Evolutionary conservation across 768 basidiomycete genomes (phyloP).

Genomic region (Auricularia sp.): DNA sequence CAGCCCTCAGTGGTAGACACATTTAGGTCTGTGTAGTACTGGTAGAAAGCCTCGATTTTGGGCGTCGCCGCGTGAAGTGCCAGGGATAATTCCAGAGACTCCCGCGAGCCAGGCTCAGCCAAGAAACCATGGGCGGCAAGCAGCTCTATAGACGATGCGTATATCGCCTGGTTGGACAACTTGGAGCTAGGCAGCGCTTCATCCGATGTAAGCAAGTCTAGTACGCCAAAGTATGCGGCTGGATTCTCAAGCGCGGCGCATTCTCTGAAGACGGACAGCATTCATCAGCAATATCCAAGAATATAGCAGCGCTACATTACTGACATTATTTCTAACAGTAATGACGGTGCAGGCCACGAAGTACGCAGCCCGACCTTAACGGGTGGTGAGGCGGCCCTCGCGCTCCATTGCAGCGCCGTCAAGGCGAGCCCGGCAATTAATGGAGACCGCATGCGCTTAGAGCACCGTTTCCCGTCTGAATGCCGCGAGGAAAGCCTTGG

Average conservation of each 20-base stretch:
- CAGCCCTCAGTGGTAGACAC: constrained; percentile 29
- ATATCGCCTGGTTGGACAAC: constrained; percentile 38
- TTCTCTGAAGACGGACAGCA: constrained; percentile 44
- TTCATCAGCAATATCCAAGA: no score
- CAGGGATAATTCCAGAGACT: constrained; percentile 59
- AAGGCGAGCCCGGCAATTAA: background rate
- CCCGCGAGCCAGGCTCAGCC: constrained; percentile 37
- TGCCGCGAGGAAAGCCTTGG: no score
- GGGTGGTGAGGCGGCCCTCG: constrained; percentile 14
- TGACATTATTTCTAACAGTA: constrained; percentile 24
- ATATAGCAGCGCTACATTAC: constrained; percentile 5
- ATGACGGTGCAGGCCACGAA: constrained; percentile 25
- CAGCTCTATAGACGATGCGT: constrained; percentile 44
- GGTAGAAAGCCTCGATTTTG: constrained; percentile 74
- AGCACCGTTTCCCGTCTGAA: no score
- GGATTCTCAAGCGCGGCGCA: constrained; percentile 66
- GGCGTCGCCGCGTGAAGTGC: constrained; percentile 72
- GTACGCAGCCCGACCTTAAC: constrained; percentile 27
- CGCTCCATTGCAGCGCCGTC: background rate
- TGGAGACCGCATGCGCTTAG: background rate
- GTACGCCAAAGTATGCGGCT: constrained; percentile 61
- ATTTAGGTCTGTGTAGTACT: constrained; percentile 43
- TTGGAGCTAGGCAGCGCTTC: constrained; percentile 24
- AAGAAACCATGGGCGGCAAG: constrained; percentile 39
- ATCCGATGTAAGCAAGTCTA: constrained; percentile 53